Percentiles rank a stretch among this genome's conserved stretches.
Conservation (phyloP, 2,329 filamentous ascomycete species). For the Periconia sp. region DNA sequence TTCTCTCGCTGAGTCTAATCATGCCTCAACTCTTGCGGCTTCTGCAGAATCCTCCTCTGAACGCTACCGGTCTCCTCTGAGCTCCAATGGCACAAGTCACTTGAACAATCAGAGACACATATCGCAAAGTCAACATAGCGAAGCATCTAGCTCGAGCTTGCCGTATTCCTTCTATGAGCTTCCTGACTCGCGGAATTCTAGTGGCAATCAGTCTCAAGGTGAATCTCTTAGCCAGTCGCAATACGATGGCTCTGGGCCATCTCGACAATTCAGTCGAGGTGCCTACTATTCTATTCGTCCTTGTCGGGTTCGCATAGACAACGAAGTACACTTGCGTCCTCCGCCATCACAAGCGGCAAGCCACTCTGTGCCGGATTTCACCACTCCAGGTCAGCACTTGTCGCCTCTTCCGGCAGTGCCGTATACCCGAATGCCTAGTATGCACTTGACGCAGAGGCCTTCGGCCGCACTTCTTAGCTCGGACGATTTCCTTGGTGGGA, state of each 20-base stretch:
- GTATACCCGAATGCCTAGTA: conserved; percentile 16
- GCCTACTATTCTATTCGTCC: conserved; percentile 28
- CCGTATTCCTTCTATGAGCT: conserved; percentile 42
- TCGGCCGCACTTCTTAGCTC: conserved; percentile 14
- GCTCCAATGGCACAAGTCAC: conserved; percentile 1
- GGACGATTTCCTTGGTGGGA: conserved; percentile 16
- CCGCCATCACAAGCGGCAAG: conserved; percentile 14
- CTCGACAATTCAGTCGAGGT: conserved; percentile 20
- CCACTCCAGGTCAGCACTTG: conserved; percentile 7
- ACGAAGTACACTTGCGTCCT: conserved; percentile 4
- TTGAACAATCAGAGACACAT: background rate
- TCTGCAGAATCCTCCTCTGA: conserved; percentile 6
- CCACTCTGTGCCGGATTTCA: conserved; percentile 18
- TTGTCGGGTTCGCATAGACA: conserved; percentile 13
- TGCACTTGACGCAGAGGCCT: conserved; percentile 12
- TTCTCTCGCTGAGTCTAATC: background rate
- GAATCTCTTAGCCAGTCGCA: conserved; percentile 22
- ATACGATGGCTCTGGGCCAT: conserved; percentile 27
- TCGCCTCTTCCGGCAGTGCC: conserved; percentile 22
- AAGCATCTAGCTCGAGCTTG: conserved; percentile 32
- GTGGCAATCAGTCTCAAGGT: conserved; percentile 23
- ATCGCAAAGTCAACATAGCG: conserved; percentile 18
- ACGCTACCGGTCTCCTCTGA: conserved; percentile 10
- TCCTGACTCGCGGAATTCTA: conserved; percentile 31
- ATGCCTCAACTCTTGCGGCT: background rate